Evolutionary conservation across 2,329 filamentous ascomycete genomes (phyloP).

Genomic region (Aspergillus cejpii): DNA sequence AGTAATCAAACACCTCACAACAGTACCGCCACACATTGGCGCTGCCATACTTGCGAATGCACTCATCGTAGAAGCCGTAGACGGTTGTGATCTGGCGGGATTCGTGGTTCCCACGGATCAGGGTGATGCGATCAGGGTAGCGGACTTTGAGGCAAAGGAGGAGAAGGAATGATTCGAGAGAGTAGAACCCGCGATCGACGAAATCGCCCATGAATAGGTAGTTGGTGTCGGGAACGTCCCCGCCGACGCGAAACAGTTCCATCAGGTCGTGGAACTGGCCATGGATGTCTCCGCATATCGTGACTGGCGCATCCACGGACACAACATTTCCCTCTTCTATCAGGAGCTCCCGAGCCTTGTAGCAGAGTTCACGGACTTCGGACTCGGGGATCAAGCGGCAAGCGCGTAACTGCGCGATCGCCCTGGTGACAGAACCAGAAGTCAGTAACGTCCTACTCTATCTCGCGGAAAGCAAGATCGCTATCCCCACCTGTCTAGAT

Average conservation of each 20-base stretch:
- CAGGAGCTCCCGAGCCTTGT: constrained; percentile 90
- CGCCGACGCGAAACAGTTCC: constrained; percentile 91
- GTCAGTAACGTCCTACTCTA: constrained; percentile 17
- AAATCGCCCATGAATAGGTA: constrained; percentile 99
- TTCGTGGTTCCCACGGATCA: constrained; percentile 93
- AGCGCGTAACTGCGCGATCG: constrained; percentile 88
- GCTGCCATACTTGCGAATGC: constrained; percentile 88
- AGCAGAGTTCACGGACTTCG: constrained; percentile 92
- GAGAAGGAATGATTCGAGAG: constrained; percentile 90
- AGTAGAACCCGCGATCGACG: constrained; percentile 96
- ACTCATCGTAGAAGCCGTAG: constrained; percentile 98
- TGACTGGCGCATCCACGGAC: constrained; percentile 88
- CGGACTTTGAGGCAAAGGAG: constrained; percentile 93
- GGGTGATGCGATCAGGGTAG: constrained; percentile 93
- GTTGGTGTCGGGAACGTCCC: constrained; percentile 90
- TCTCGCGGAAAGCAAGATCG: neutral
- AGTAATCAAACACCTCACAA: constrained; percentile 96
- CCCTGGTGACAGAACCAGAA: constrained; percentile 48
- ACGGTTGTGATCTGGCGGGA: constrained; percentile 95
- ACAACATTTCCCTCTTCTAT: constrained; percentile 98
- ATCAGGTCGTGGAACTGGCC: constrained; percentile 95
- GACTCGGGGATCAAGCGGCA: constrained; percentile 93
- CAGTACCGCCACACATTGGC: constrained; percentile 97
- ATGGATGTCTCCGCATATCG: constrained; percentile 95
- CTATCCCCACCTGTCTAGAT: constrained; percentile 70